These are phyloP conservation scores for Colletotrichum shisoi DNA, from an alignment of 2,329 filamentous ascomycete species.

Conservation along the genomic window DNA sequence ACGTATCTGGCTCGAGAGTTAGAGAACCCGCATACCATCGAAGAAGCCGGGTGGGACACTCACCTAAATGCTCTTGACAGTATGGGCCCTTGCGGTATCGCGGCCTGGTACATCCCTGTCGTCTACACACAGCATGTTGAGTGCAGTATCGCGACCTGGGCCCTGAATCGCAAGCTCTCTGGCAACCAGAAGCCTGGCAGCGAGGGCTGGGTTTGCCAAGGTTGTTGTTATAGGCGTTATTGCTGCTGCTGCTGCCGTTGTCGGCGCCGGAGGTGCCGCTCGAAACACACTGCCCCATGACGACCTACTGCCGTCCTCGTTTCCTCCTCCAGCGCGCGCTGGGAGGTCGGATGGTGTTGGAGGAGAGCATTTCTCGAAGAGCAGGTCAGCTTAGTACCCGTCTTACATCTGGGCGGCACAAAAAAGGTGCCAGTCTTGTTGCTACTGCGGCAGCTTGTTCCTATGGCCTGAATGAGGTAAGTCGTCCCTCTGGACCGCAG, in stretches of 20 bases:
- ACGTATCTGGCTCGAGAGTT: slow-evolving; percentile 33
- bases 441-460: slow-evolving; percentile 24
- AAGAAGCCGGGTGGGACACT: slow-evolving; percentile 19
- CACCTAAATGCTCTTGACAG: slow-evolving; percentile 37
- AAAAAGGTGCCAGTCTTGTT: slow-evolving; percentile 22
- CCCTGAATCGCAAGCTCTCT: slow-evolving; percentile 21
- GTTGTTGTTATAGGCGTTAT: not conserved
- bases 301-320: slow-evolving; percentile 22
- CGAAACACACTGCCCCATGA: slow-evolving; percentile 38
- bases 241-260: not conserved
- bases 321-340: slow-evolving; percentile 35
- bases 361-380: slow-evolving; percentile 28
- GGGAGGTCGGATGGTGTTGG: slow-evolving; percentile 24
- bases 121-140: slow-evolving; percentile 32
- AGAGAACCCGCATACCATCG: slow-evolving; percentile 2
- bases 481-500: slow-evolving; percentile 10
- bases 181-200: slow-evolving; percentile 32
- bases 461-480: slow-evolving; percentile 25
- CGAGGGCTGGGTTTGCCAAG: slow-evolving; percentile 14
- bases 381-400: slow-evolving; percentile 23
- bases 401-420: slow-evolving; percentile 18
- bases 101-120: slow-evolving; percentile 30
- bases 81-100: slow-evolving; percentile 34
- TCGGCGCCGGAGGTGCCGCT: slow-evolving; percentile 8
- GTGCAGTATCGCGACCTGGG: slow-evolving; percentile 32